Percentiles rank a stretch among this genome's conserved stretches.
Conservation (phyloP, 441 rosid genomes). For the Adansonia rubrostipa region DNA sequence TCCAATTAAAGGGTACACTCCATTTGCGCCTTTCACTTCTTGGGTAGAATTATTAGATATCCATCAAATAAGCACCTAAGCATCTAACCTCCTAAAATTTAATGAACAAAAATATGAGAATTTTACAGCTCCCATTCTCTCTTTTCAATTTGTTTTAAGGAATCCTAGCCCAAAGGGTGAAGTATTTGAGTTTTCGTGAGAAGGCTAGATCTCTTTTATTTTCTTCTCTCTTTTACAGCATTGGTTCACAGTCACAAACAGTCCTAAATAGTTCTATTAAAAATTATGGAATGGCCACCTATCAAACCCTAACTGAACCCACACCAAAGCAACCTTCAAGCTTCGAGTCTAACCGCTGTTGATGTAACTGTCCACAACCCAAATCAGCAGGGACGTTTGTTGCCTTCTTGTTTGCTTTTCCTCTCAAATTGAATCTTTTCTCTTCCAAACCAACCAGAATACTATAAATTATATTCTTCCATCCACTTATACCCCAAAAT, state of each 20-base stretch:
- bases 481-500: background rate
- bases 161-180: background rate
- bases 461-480: background rate
- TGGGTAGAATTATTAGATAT: background rate
- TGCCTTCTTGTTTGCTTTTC: background rate
- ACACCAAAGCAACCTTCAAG: background rate
- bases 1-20: background rate
- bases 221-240: background rate
- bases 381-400: background rate
- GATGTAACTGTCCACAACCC: background rate
- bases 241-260: background rate
- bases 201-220: constrained; percentile 6
- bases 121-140: background rate
- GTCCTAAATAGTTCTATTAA: background rate
- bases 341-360: background rate
- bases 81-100: background rate
- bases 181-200: background rate
- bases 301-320: constrained; percentile 4
- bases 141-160: background rate
- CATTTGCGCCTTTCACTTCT: background rate
- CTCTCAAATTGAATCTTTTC: background rate
- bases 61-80: background rate
- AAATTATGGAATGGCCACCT: background rate
- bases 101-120: constrained; percentile 1
- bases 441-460: background rate